These are phyloP conservation scores for Houttuynia cordata DNA, from an alignment of 164 flowering plant genomes.

Conservation along the genomic window DNA sequence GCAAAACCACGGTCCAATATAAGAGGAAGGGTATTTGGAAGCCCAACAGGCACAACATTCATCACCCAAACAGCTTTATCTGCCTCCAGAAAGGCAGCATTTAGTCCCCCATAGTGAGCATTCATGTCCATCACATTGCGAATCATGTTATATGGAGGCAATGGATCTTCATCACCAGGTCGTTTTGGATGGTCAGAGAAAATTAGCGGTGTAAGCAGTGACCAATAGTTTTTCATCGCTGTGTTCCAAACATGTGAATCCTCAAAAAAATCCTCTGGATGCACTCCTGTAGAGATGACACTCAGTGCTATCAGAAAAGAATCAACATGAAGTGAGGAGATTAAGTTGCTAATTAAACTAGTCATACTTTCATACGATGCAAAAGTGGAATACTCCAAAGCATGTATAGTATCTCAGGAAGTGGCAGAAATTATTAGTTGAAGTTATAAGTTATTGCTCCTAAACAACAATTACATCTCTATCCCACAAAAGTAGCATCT, in stretches of 20 bases:
- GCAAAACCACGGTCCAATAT: slow-evolving; percentile 80
- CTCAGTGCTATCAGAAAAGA: slow-evolving; percentile 1
- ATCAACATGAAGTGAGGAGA: background rate
- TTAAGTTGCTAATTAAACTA: background rate
- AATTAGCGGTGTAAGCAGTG: slow-evolving; percentile 87
- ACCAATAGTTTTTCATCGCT: slow-evolving; percentile 79
- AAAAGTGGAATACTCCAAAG: background rate
- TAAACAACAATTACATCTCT: background rate
- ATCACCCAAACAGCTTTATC: slow-evolving; percentile 83
- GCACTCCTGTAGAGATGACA: slow-evolving; percentile 45
- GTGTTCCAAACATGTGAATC: slow-evolving; percentile 56
- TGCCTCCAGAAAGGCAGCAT: slow-evolving; percentile 73
- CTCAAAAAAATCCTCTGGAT: slow-evolving; percentile 59
- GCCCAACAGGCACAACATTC: slow-evolving; percentile 77
- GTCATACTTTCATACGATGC: background rate
- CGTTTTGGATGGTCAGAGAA: slow-evolving; percentile 99
- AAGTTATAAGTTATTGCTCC: no score
- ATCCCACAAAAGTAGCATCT: background rate
- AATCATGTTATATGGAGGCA: slow-evolving; percentile 92
- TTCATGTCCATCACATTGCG: slow-evolving; percentile 98
- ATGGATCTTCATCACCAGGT: slow-evolving; percentile 95
- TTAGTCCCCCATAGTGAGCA: slow-evolving; percentile 86
- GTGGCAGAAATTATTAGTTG: background rate
- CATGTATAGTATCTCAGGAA: background rate
- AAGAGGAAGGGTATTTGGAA: slow-evolving; percentile 70